Base-by-base conservation (phyloP, 1,139 yeast species). In the Pneumocystis oryctolagi region DNA sequence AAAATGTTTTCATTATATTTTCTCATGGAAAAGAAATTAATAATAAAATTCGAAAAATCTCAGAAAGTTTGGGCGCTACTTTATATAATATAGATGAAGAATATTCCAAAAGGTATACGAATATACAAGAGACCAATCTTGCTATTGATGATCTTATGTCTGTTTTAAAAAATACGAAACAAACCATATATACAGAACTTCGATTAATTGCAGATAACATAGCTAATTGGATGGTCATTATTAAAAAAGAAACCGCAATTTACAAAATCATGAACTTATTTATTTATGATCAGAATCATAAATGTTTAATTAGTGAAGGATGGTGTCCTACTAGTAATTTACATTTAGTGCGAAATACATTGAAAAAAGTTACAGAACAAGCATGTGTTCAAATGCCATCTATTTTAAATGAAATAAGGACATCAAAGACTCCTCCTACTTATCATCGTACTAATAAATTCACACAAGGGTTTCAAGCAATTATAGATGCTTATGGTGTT, bases 281-380 rank as follows among this genome's bases (percentile, higher is more conserved):
- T 74, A 87, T 86, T 71, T 88, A 84, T 72, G 97, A 90, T 72
- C 82, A 84, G 65, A 83, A 89, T 53, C 81, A 97, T 74, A 82
- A 92, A 70, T 87, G 95, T 66, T 77, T 92, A 64, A 89, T 92
- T 65, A 97, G 95, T n/a, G 98, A 92, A 77, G 99, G 97, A 39
- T 92, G 98, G 98, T 80, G 89, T 47, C 95, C 95, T 61, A 72
- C 76, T 35, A 79, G 78, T 66, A 84, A 82, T 65, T 71, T 84
- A 42, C 73, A 73, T 5, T 66, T 71, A 8, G 75, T 82, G 47
- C 80, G 80, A 69, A 70, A 72, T 28, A 74, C 80, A 2, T 72
- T 89, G 39, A 77, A 82, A 65, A 80, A 79, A 63, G 80, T 84
- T 42, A 79, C 89, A n/a, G 84, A 81, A 64, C 72, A 76, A 58